phyloP scores from a whole-genome alignment of 495 filamentous ascomycete species.

The Bathelium albidoporum region DNA sequence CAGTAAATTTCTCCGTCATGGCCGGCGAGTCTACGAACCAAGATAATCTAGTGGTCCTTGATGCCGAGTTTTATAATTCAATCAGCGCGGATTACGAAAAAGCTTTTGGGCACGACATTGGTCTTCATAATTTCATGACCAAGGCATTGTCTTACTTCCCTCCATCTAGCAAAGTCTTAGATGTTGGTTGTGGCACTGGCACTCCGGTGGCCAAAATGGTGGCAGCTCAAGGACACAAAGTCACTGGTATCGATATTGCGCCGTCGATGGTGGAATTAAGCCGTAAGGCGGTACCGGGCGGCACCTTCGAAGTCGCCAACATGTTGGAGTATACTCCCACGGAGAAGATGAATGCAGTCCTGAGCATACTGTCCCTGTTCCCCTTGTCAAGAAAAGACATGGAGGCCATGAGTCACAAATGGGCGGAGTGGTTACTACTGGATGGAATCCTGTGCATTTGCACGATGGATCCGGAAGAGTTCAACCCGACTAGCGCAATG shows the following conservation, averaged over 20 bases:
- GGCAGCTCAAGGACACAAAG: slow-evolving; percentile 24
- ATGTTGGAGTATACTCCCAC: slow-evolving; percentile 23
- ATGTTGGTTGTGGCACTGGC: slow-evolving; percentile 35
- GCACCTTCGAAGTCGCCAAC: slow-evolving; percentile 25
- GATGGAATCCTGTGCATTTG: slow-evolving; percentile 7
- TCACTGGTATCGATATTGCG: slow-evolving; percentile 33
- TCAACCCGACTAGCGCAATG: not conserved
- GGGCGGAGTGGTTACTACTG: not conserved
- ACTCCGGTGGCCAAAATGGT: slow-evolving; percentile 29
- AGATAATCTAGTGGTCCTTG: too few relatives aligned
- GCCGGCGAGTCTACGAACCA: too few relatives aligned
- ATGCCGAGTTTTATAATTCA: not conserved
- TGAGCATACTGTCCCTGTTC: slow-evolving; percentile 8
- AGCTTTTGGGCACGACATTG: not conserved
- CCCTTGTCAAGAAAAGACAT: slow-evolving; percentile 1
- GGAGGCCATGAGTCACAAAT: not conserved
- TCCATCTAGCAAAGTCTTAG: slow-evolving; percentile 22
- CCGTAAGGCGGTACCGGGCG: slow-evolving; percentile 23
- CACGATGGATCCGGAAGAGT: not conserved
- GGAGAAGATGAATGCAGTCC: slow-evolving; percentile 9
- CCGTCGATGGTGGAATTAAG: slow-evolving; percentile 28
- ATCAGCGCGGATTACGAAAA: not conserved
- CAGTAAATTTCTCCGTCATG: too few relatives aligned
- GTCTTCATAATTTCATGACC: slow-evolving; percentile 1
- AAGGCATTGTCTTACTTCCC: slow-evolving; percentile 15